Base-by-base conservation (phyloP, 2,329 filamentous ascomycete species). In the Scytalidium sp. region DNA sequence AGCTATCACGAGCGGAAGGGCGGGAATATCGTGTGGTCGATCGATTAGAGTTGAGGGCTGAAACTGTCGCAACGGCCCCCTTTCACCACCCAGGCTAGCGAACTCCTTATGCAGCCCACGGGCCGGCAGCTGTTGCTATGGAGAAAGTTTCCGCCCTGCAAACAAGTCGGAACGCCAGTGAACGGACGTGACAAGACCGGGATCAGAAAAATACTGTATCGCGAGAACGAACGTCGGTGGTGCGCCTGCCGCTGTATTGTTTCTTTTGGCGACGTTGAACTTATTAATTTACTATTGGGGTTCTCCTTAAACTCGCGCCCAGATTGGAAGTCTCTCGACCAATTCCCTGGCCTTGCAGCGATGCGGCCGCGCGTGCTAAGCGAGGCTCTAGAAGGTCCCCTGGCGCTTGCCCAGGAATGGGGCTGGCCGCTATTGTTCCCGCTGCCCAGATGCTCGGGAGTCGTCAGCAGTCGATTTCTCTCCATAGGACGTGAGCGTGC, bases 31-130 rank as follows among this genome's bases (percentile, higher is more conserved):
- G 15, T 36, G 32, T 36, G 4, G 32, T 36, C 7, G 32, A 36
- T 36, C 32, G 32, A 36, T 36, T 36, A 36, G 32, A 48, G 42
- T 32, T 21, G 43, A 49, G 39, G 53, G 59, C 53, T 58, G 59
- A 60, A 60, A 60, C 56, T 27, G 43, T 36, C 32, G 32, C 32
- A 36, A 36, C 13, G 32, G 32, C 32, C 32, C 32, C 32, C 32
- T 36, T 36, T 36, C 32, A 36, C 32, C 25, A 10, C 13, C 15
- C 32, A 36, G 32, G 8, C 32, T 36, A n/a, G 13, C 13, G 32
- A 36, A 6, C 32, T 36, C 32, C 32, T n/a, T 36, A 36, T 15
- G 13, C 32, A 36, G 17, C 32, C 13, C 32, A 36, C 32, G 32
- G 32, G 17, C 32, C 32, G 17, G 4, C 32, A 6, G 15, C 5